These are phyloP conservation scores for Halenospora varia DNA, from an alignment of 495 filamentous ascomycete species.

Conservation along the genomic window DNA sequence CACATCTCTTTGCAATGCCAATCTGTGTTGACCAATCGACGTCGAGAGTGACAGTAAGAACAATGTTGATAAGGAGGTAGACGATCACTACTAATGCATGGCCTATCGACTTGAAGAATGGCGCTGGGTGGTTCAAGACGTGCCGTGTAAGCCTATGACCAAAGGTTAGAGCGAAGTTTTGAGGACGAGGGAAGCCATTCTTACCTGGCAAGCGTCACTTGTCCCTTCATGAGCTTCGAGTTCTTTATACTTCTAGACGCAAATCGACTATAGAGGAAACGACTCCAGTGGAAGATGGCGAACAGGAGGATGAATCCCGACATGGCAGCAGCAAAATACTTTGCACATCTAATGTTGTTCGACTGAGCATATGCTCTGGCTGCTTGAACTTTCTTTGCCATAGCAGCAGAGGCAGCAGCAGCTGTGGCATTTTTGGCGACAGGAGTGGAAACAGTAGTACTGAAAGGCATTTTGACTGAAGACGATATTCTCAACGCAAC, in stretches of 20 bases:
- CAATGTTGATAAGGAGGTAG: slow-evolving; percentile 48
- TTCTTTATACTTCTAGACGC: slow-evolving; percentile 2
- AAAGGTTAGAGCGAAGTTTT: background rate
- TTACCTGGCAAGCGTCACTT: slow-evolving; percentile 14
- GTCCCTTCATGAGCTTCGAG: slow-evolving; percentile 6
- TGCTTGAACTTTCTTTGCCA: background rate
- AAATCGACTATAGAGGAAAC: slow-evolving; percentile 27
- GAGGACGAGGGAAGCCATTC: background rate
- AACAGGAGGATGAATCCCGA: slow-evolving; percentile 46
- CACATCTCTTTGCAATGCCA: slow-evolving; percentile 37
- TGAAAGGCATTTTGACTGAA: slow-evolving; percentile 8
- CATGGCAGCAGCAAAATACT: slow-evolving; percentile 41
- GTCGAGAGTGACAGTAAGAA: slow-evolving; percentile 44
- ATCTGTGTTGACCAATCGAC: slow-evolving; percentile 31
- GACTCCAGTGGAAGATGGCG: slow-evolving; percentile 43
- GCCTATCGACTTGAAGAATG: slow-evolving; percentile 48
- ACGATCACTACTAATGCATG: slow-evolving; percentile 41
- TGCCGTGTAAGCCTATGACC: slow-evolving; percentile 32
- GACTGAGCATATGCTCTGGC: slow-evolving; percentile 9
- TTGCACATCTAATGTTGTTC: slow-evolving; percentile 29
- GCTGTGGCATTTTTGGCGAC: slow-evolving; percentile 1
- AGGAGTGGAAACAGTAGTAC: background rate
- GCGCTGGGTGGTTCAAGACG: slow-evolving; percentile 38
- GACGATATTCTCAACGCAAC: no score
- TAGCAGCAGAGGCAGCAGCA: background rate